Conservation (phyloP, 2,329 filamentous ascomycete genomes). For the Fusarium zealandicum region DNA sequence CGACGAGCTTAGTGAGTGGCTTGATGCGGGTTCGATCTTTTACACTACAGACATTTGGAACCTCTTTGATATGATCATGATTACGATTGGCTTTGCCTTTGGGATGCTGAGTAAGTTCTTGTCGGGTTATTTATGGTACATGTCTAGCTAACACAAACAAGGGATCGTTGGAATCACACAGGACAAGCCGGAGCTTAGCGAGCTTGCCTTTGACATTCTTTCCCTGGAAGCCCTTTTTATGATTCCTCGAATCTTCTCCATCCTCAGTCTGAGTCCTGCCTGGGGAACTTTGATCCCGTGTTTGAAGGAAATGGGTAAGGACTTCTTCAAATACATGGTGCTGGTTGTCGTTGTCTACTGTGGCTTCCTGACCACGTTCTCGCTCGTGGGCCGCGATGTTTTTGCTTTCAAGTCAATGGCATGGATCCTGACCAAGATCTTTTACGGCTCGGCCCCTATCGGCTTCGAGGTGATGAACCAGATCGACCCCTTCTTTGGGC, state of each 20-base stretch:
- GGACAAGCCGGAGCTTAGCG: constrained; percentile 68
- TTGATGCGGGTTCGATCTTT: constrained; percentile 85
- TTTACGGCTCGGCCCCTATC: constrained; percentile 78
- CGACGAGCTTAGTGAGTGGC: constrained; percentile 84
- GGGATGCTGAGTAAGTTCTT: constrained; percentile 70
- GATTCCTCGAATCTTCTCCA: constrained; percentile 85
- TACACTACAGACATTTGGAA: constrained; percentile 87
- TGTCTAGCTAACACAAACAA: constrained; percentile 23
- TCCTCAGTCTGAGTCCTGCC: constrained; percentile 86
- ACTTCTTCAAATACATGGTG: constrained; percentile 85
- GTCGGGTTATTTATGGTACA: not conserved
- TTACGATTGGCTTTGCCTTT: constrained; percentile 75
- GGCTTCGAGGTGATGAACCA: constrained; percentile 74
- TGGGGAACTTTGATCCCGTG: constrained; percentile 91
- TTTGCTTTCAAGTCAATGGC: constrained; percentile 74
- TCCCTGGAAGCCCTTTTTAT: constrained; percentile 89
- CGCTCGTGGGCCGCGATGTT: constrained; percentile 74
- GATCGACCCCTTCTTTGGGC: constrained; percentile 66
- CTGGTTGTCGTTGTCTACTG: constrained; percentile 83
- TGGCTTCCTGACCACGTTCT: constrained; percentile 88
- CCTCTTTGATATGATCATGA: constrained; percentile 75
- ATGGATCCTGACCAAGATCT: constrained; percentile 80
- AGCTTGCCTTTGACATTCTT: constrained; percentile 87
- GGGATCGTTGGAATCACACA: constrained; percentile 52
- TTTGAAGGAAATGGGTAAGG: constrained; percentile 92